Evolutionary conservation across 495 filamentous ascomycete species (phyloP).

Genomic region (Lasiosphaeria ovina): DNA sequence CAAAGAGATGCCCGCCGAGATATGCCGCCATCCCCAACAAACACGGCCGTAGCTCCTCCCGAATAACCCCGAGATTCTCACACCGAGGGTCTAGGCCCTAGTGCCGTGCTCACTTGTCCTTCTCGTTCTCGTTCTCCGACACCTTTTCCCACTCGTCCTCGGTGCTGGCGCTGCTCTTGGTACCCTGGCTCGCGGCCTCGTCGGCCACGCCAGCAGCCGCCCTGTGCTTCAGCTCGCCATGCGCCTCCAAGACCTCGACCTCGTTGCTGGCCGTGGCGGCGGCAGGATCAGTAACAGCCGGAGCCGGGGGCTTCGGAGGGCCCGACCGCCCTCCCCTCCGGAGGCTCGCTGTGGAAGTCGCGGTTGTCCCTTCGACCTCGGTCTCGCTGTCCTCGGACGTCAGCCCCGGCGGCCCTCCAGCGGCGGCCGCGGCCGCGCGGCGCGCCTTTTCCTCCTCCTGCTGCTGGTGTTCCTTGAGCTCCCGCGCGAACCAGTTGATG

Average conservation of each 20-base stretch:
- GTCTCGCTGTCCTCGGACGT: slow-evolving; percentile 47
- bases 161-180: slow-evolving; percentile 50
- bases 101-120: slow-evolving; percentile 37
- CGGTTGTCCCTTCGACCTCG: slow-evolving; percentile 46
- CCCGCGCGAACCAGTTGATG: slow-evolving; percentile 94
- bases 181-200: slow-evolving; percentile 30
- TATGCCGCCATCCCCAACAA: too few species aligned
- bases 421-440: slow-evolving; percentile 30
- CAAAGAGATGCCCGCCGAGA: too few species aligned
- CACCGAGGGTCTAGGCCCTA: background rate
- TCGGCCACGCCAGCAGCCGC: slow-evolving; percentile 9
- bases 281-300: slow-evolving; percentile 3
- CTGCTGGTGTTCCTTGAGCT: slow-evolving; percentile 65
- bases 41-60: too few species aligned
- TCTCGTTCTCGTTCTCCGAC: slow-evolving; percentile 56
- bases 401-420: slow-evolving; percentile 4
- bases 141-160: slow-evolving; percentile 62
- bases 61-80: background rate
- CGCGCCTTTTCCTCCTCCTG: slow-evolving; percentile 61
- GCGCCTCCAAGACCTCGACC: slow-evolving; percentile 36
- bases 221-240: slow-evolving; percentile 44
- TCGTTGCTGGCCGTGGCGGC: slow-evolving; percentile 32
- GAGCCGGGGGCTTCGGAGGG: slow-evolving; percentile 27
- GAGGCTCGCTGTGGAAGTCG: slow-evolving; percentile 23
- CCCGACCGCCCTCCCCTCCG: slow-evolving; percentile 13